Evolutionary conservation across 2,329 filamentous ascomycete genomes (phyloP), one percentile per base, ranked within the genome.

Genomic region (Botrytis squamosa): DNA sequence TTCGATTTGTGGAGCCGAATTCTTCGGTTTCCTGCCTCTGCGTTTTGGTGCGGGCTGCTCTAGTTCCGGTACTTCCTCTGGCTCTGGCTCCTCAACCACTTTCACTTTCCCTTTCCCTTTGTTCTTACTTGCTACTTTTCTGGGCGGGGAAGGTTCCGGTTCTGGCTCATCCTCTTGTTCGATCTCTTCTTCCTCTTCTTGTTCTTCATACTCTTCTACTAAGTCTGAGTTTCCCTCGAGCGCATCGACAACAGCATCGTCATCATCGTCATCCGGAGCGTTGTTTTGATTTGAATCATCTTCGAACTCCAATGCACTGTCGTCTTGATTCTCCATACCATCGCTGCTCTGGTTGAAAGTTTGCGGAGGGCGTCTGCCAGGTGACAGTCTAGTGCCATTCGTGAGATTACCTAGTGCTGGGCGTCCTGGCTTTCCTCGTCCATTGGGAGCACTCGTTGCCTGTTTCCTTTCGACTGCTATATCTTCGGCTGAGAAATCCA

Each of bases 271-370:
- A 66, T 71, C 60, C 20, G 74, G 75, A 66, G 75, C 73, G 8
- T 78, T 74, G 70, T 78, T 71, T 66, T 80, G 77, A 60, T 76
- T 73, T 18, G 76, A 77, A 49, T 78, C 75, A 33, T 79, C 78
- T 42, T 65, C 74, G n/a, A 76, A 71, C 83, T 86, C 73, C 88
- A 84, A 38, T 87, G 86, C 86, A 88, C 88, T 60, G 25, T 77
- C 73, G n/a, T 87, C 86, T 77, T 86, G 80, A 77, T 86, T 79
- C 76, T 85, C 80, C 20, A 81, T 78, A 18, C 66, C 77, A 20
- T 82, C 81, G 5, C 80, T 78, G 16, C 80, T 78, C n/a, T 81
- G 79, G 25, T 80, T 60, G 16, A 72, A 68, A 22, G 63, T 59
- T 55, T 73, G 55, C 20, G 64, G 67, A 9, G 64, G 67, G 57